Evolutionary conservation across 1,284 basidiomycete genomes (phyloP), one percentile per base, ranked within the genome.

Genomic region (Inonotus hispidus): DNA sequence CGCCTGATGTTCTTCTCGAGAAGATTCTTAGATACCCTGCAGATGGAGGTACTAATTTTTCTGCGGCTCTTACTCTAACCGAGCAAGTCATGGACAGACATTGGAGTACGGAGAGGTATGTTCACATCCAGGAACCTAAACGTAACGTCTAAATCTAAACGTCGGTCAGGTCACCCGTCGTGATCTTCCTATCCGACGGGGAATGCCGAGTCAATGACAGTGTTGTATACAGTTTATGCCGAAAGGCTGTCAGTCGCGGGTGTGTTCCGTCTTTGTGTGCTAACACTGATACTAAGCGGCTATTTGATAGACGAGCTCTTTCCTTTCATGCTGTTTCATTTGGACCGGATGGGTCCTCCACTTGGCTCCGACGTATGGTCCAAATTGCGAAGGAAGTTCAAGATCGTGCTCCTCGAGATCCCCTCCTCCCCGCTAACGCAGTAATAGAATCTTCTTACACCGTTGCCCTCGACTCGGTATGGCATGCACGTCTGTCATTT

Each of bases 131-230:
- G 45, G n/a, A 16, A 64, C 10, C 56, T 5, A 1, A 14, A 43
- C n/a, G 16, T 25, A 35, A 14, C 27, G 56, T 21, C 45, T 19
- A 38, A 23, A 7, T 23, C 45, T 19, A 38, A 23, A 7, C 21
- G 2, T 8, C 19, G 13, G 57, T 16, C 23, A 85, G 84, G 59
- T 68, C 73, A 0, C 85, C 84, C 0, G 77, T 87, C n/a, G 71
- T 86, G n/a, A 77, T 87, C 32, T 86, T 86, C 69, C 72, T 87
- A 16, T 86, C 84, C 0, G 84, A 84, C 61, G 85, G 84, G 0
- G 78, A 82, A 69, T 79, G 79, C 58, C 35, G 52, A 1, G 72
- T 81, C 19, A 60, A 60, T 0, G 80, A 85, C 56, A 23, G 68
- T 0, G 68, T 70, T 0, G 71, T 84, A 59, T 77, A 80, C 25